A percentile compares a stretch with the other conserved stretches of the same genome.
phyloP scores from a whole-genome alignment of 306 rosid genomes.

The Calophaca sinica region DNA sequence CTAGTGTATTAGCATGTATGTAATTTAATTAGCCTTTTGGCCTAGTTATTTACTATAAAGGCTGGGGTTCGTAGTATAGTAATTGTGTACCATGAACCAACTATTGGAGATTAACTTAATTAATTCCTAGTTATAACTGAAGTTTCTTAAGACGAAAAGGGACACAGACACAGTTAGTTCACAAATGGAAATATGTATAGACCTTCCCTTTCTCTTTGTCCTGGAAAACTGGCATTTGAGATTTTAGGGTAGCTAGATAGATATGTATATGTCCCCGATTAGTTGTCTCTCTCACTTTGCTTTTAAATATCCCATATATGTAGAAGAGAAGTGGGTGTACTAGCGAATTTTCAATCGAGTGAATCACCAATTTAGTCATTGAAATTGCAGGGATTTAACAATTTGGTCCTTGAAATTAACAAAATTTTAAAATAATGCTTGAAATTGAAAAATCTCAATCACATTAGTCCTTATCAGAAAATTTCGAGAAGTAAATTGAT shows the following conservation, averaged over 20 bases:
- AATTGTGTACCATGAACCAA: slow-evolving; percentile 2
- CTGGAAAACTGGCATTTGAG: background rate
- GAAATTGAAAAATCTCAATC: no score
- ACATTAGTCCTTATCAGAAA: no score
- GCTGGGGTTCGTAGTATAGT: background rate
- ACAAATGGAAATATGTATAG: background rate
- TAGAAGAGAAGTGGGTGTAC: background rate
- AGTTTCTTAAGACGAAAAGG: background rate
- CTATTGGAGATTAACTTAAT: background rate
- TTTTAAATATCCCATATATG: background rate
- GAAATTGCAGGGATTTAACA: no score
- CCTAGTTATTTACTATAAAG: background rate
- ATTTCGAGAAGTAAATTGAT: no score
- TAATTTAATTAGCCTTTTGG: slow-evolving; percentile 15
- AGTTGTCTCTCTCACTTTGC: background rate
- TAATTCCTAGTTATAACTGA: background rate
- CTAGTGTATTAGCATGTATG: background rate
- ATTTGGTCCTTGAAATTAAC: no score
- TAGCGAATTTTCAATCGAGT: background rate
- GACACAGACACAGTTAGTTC: background rate
- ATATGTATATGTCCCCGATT: background rate
- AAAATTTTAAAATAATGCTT: no score
- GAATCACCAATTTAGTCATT: no score
- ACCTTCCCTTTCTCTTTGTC: background rate
- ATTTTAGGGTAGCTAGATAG: background rate